Conservation (phyloP, 345 rosid genomes). For the Jatropha curcas region DNA sequence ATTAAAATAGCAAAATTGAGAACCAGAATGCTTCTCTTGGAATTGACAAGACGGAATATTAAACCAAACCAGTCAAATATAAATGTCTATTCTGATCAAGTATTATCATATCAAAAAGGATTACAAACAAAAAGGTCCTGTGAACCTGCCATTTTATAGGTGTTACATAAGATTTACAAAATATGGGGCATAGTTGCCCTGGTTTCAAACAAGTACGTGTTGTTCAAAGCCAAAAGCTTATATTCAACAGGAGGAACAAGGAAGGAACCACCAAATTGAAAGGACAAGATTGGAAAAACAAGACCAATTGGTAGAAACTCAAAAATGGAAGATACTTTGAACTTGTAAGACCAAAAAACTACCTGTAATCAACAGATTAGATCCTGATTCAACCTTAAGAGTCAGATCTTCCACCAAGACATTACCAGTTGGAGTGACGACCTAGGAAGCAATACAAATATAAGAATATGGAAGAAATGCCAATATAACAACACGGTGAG, state of each 20-base stretch:
- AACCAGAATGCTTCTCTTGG: neutral
- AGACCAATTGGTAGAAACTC: neutral
- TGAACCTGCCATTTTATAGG: neutral
- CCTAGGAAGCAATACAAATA: conserved; percentile 47
- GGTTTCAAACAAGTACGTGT: neutral
- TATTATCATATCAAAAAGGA: neutral
- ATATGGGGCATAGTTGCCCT: neutral
- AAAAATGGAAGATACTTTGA: conserved; percentile 17
- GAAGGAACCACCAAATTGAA: neutral
- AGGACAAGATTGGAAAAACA: conserved; percentile 8
- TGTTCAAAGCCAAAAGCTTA: neutral
- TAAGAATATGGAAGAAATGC: conserved; percentile 23
- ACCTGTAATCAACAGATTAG: conserved; percentile 99
- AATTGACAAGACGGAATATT: neutral
- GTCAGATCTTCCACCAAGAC: conserved; percentile 89
- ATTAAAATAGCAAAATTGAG: neutral
- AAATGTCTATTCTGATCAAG: neutral
- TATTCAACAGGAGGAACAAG: neutral
- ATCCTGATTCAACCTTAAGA: conserved; percentile 85
- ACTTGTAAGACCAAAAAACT: conserved; percentile 20
- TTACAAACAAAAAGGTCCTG: neutral
- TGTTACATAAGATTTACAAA: neutral
- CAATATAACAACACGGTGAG: neutral
- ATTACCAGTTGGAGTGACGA: conserved; percentile 94
- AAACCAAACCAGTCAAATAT: neutral